Evolutionary conservation across 345 rosid genomes (phyloP).

Genomic region (Eutrema yunnanense): DNA sequence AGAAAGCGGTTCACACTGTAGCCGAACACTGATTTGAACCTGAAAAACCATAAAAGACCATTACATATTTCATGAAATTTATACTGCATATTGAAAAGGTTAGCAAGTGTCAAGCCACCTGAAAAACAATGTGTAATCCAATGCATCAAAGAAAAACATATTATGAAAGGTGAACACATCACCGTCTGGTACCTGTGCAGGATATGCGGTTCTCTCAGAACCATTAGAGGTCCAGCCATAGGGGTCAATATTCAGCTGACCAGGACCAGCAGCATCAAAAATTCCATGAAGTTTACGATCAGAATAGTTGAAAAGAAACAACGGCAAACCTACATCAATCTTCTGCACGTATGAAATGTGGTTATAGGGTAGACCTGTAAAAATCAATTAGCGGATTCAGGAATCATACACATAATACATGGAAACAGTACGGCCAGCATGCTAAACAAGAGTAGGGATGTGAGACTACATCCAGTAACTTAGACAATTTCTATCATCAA

Average conservation of each 20-base stretch:
- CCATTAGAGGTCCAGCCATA: conserved; percentile 66
- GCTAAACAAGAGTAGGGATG: not conserved
- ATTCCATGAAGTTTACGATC: conserved; percentile 72
- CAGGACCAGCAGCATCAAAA: conserved; percentile 70
- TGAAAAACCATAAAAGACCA: conserved; percentile 20
- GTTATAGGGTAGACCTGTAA: conserved; percentile 56
- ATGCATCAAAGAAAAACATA: not conserved
- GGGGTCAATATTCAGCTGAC: conserved; percentile 58
- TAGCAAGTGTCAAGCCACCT: not conserved
- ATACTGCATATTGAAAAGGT: not conserved
- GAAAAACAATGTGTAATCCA: not conserved
- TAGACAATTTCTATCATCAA: not conserved
- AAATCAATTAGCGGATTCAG: conserved; percentile 8
- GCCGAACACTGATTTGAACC: conserved; percentile 52
- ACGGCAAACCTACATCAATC: conserved; percentile 54
- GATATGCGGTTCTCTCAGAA: conserved; percentile 47
- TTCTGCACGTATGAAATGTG: conserved; percentile 59
- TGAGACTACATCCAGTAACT: not conserved
- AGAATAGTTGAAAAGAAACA: conserved; percentile 79
- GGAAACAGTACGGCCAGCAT: not conserved
- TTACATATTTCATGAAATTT: not conserved
- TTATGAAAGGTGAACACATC: not conserved
- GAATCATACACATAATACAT: not conserved
- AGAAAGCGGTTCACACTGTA: conserved; percentile 56
- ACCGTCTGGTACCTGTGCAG: conserved; percentile 62